Evolutionary conservation across 768 basidiomycete species (phyloP).

Genomic region (Macrolepiota dolichaula): DNA sequence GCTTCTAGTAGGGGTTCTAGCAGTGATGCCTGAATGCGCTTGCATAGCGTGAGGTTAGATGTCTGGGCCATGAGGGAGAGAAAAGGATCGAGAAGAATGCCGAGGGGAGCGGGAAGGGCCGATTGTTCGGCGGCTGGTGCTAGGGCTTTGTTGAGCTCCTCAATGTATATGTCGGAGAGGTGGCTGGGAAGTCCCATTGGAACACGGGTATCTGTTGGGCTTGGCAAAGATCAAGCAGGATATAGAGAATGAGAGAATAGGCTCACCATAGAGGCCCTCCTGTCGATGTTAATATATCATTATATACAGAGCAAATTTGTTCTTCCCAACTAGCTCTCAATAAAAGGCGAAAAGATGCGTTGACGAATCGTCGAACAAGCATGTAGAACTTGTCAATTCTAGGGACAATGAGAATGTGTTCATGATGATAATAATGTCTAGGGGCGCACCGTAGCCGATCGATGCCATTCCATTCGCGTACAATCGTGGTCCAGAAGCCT

Average conservation of each 20-base stretch:
- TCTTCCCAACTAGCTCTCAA: conserved; percentile 67
- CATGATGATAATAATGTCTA: background rate
- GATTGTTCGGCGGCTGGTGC: conserved; percentile 29
- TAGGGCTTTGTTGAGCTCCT: conserved; percentile 78
- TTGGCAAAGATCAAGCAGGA: conserved; percentile 25
- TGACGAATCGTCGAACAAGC: conserved; percentile 85
- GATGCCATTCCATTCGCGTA: conserved; percentile 92
- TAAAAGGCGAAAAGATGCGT: conserved; percentile 81
- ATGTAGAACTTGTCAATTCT: conserved; percentile 98
- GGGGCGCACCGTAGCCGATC: conserved; percentile 76
- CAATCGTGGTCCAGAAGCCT: conserved; percentile 89
- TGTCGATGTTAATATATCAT: conserved; percentile 56
- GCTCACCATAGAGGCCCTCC: conserved; percentile 85
- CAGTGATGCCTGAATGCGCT: conserved; percentile 66
- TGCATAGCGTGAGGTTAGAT: conserved; percentile 58
- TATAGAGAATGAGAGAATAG: background rate
- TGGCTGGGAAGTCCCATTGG: conserved; percentile 82
- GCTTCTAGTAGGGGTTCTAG: conserved; percentile 67
- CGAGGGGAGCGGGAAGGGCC: conserved; percentile 44
- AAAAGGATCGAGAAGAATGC: conserved; percentile 55
- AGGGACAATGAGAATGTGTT: conserved; percentile 7
- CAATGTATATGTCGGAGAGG: conserved; percentile 83
- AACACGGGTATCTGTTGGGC: conserved; percentile 67
- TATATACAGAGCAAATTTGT: conserved; percentile 54
- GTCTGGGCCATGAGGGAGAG: conserved; percentile 69